Evolutionary conservation across 768 basidiomycete genomes (phyloP), one percentile per base, ranked within the genome.

Genomic region (Collybiopsis luxurians): DNA sequence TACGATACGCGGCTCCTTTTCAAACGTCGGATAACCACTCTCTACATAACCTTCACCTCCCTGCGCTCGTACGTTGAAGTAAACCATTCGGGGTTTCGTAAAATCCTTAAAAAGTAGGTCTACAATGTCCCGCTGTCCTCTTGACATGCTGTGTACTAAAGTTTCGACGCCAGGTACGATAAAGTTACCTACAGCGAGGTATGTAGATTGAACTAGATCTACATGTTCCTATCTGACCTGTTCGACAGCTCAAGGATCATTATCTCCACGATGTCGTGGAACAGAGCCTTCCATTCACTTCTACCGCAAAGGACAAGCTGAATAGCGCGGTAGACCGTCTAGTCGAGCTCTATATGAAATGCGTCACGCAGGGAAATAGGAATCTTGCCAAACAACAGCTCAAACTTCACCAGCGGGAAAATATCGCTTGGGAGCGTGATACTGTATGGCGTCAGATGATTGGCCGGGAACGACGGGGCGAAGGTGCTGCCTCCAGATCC

Each of bases 371-470:
- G 2, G 89, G 86, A 9, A 90, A 98, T 69, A 64, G 73, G 21
- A 70, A 75, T 1, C 67, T 81, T 17, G 95, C 95, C 0, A 80
- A 84, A 42, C 86, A 90, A 61, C 91, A 96, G 67, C 82, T 99
- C 44, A 85, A 86, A 60, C 78, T 93, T 15, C 86, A 95, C 68
- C 87, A 95, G 56, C 85, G 93, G 19, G 95, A 98, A 71, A 89
- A 93, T 67, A 90, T 96, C 60, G 95, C 96, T 2, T 96, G 95
- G 86, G 96, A 98, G 66, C 84, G 97, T 30, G 95, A 98, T 66
- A 99, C 97, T 1, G 89, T 98, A 12, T 99, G 97, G 97, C 80
- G 93, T 24, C 89, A 92, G 70, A 95, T 97, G 94, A 90, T 97
- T 58, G 87, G 85, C 2, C 82, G 84, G 39, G 90, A 92, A 63